Evolutionary conservation across 140 eudicot genomes (phyloP).

Genomic region (Flaveria floridana): DNA sequence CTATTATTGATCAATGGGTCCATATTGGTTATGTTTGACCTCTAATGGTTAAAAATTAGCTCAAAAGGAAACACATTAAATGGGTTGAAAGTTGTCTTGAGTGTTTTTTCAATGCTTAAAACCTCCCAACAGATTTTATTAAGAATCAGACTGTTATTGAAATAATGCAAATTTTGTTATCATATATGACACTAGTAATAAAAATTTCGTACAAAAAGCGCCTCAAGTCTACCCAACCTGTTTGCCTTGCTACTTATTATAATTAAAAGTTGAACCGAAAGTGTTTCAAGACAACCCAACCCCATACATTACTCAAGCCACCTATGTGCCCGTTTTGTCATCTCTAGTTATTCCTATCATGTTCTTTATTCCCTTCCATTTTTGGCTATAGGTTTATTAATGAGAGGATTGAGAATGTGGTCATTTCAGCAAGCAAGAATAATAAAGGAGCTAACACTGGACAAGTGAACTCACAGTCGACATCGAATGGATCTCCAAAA

Average conservation of each 20-base stretch:
- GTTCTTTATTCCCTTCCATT: not conserved
- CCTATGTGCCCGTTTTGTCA: not conserved
- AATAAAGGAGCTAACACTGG: conserved; percentile 51
- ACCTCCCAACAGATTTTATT: not conserved
- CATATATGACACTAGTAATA: too few species aligned
- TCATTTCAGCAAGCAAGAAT: conserved; percentile 51
- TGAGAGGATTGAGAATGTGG: conserved; percentile 90
- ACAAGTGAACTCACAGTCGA: conserved; percentile 42
- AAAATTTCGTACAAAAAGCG: too few species aligned
- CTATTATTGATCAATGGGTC: not conserved
- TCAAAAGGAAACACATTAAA: not conserved
- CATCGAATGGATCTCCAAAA: conserved; percentile 48
- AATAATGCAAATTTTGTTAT: not conserved
- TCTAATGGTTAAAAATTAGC: not conserved
- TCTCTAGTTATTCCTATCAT: conserved; percentile 7
- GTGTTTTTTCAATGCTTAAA: not conserved
- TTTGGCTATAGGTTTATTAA: conserved; percentile 74
- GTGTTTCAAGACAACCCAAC: not conserved
- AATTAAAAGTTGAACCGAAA: not conserved
- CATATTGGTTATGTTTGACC: not conserved
- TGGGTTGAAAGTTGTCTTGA: not conserved
- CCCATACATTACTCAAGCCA: not conserved
- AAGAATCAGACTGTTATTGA: not conserved
- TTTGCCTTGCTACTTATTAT: not conserved
- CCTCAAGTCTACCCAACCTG: too few species aligned